Evolutionary conservation across 768 basidiomycete genomes (phyloP).

Genomic region (Phlebiopsis flavidoalba): DNA sequence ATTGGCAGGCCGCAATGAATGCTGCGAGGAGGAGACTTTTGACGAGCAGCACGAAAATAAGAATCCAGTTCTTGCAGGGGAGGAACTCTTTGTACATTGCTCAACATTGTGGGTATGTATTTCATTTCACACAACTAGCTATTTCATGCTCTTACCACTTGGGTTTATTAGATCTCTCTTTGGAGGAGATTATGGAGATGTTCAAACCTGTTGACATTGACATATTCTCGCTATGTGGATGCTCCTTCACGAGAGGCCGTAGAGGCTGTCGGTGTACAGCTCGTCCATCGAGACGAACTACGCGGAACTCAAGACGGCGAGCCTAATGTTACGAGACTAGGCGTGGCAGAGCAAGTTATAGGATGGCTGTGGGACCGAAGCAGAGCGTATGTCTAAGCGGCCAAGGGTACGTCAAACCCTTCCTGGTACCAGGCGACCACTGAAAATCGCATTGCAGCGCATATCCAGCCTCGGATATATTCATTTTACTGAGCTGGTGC

Average conservation of each 20-base stretch:
- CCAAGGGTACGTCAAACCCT: constrained; percentile 44
- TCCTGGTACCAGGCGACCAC: not conserved
- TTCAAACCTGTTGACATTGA: constrained; percentile 69
- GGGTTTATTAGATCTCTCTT: constrained; percentile 45
- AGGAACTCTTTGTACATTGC: constrained; percentile 49
- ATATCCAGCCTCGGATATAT: constrained; percentile 47
- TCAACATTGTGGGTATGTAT: constrained; percentile 50
- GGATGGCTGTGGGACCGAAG: constrained; percentile 72
- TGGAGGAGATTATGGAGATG: constrained; percentile 61
- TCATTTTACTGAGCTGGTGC: constrained; percentile 69
- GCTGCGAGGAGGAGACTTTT: constrained; percentile 48
- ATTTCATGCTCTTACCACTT: not conserved
- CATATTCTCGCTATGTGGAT: constrained; percentile 79
- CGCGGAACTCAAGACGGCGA: constrained; percentile 36
- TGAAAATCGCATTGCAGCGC: constrained; percentile 25
- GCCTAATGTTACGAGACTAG: constrained; percentile 41
- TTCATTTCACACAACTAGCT: not conserved
- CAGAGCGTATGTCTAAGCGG: constrained; percentile 49
- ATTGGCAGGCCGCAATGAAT: constrained; percentile 53
- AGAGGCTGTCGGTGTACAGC: constrained; percentile 55
- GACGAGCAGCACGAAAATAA: constrained; percentile 45
- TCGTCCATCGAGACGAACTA: constrained; percentile 61
- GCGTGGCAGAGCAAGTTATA: constrained; percentile 64
- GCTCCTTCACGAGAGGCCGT: constrained; percentile 65
- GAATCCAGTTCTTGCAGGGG: constrained; percentile 58